Evolutionary conservation across 2,329 filamentous ascomycete species (phyloP), one percentile per base, ranked within the genome.

Genomic region (Aspergillus carbonarius): DNA sequence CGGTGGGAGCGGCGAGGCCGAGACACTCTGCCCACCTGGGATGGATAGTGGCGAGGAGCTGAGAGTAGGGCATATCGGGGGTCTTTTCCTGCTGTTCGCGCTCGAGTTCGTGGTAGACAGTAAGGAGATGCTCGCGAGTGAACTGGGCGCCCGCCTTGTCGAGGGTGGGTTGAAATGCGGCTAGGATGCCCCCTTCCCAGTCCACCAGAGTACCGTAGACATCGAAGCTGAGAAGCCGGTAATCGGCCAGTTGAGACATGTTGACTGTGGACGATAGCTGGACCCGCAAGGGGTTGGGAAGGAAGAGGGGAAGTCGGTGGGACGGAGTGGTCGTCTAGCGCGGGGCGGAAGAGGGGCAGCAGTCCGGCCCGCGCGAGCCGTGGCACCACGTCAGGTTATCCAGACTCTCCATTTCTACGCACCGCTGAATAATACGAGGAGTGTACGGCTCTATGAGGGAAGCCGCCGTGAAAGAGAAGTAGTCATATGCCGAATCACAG

Each of bases 191-290:
- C n/a, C 77, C 71, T 72, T 92, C 88, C 89, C 88, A 92, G 78
- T 93, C 88, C 60, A 93, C 85, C 3, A 93, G 82, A 0, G 90
- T 93, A 72, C 90, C 89, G 73, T 90, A 93, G 78, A 89, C 86
- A 75, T 93, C 90, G 75, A 93, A 92, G 67, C 85, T 87, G 51
- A 91, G 83, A 59, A 84, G 74, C 23, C 74, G 75, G 70, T 79
- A 82, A 54, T 76, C 68, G 8, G 67, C 65, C 18, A 75, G 66
- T 35, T 52, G 52, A 17, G 68, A 57, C 69, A 72, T 73, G 48
- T 10, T 23, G 10, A 17, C 6, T 42, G 12, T 23, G 9, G 39
- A 42, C 13, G 9, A 4, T 40, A 10, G 17, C 20, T 12, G 12
- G 39, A 40, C 39, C 2, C 8, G 15, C 3, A 7, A 13, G 23